Conservation (phyloP, 805 yeast genomes). For the Wickerhamomyces chambardii region DNA sequence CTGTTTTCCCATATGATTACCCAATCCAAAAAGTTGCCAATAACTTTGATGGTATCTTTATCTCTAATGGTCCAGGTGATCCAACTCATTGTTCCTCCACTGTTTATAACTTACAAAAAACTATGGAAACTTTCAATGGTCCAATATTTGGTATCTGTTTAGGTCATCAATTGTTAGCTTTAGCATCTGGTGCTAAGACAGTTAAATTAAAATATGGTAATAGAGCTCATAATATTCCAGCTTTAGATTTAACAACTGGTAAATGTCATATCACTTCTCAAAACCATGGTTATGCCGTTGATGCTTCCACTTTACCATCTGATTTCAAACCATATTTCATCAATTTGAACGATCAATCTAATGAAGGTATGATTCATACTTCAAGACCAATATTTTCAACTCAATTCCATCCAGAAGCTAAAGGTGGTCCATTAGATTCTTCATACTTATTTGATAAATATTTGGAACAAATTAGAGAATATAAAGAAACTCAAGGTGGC, state of each 20-base stretch:
- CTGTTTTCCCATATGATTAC: slow-evolving; percentile 94
- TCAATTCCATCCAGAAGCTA: slow-evolving; percentile 99
- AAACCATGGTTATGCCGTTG: slow-evolving; percentile 98
- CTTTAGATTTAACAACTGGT: slow-evolving; percentile 82
- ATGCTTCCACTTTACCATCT: slow-evolving; percentile 60
- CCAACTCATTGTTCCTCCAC: slow-evolving; percentile 87
- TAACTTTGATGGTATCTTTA: slow-evolving; percentile 90
- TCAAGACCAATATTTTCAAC: slow-evolving; percentile 89
- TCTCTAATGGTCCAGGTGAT: slow-evolving; percentile 97
- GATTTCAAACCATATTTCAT: slow-evolving; percentile 85
- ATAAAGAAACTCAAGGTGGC: slow-evolving; percentile 36
- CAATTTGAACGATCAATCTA: slow-evolving; percentile 90
- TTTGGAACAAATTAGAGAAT: slow-evolving; percentile 57
- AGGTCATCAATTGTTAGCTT: slow-evolving; percentile 94
- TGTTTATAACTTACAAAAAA: slow-evolving; percentile 59
- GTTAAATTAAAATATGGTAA: slow-evolving; percentile 94
- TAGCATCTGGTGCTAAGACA: slow-evolving; percentile 93
- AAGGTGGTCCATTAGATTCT: slow-evolving; percentile 97
- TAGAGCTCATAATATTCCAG: slow-evolving; percentile 98
- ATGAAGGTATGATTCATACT: slow-evolving; percentile 94
- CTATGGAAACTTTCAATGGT: slow-evolving; percentile 56
- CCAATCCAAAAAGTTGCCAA: slow-evolving; percentile 87
- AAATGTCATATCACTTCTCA: slow-evolving; percentile 97
- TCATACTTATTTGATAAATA: slow-evolving; percentile 87
- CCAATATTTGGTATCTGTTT: slow-evolving; percentile 97